Percentiles rank a stretch among this genome's conserved stretches.
Conservation (phyloP, 1,139 yeast species). For the Kazachstania sp. region DNA sequence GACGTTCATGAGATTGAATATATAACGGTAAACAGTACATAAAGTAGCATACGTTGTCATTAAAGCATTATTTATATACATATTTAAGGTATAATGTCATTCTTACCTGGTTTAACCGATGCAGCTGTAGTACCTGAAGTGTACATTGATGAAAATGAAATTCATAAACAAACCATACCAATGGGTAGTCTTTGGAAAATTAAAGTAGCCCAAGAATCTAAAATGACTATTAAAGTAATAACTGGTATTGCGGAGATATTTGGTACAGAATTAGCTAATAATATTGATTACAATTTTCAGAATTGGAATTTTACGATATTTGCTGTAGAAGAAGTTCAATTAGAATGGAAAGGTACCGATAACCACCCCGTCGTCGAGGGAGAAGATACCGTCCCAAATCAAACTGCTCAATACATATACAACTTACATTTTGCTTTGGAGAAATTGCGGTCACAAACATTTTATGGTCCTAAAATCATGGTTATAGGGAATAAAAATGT, state of each 20-base stretch:
- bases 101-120: conserved; percentile 20
- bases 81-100: conserved; percentile 9
- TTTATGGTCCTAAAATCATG: conserved; percentile 57
- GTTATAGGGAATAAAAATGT: conserved; percentile 62
- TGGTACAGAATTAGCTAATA: conserved; percentile 84
- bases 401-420: conserved; percentile 38
- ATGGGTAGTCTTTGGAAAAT: conserved; percentile 74
- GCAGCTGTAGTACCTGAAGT: conserved; percentile 7
- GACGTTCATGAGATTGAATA: too few relatives aligned
- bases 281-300: conserved; percentile 51
- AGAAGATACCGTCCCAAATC: conserved; percentile 16
- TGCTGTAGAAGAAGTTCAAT: conserved; percentile 49
- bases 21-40: too few relatives aligned
- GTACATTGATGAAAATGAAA: conserved; percentile 15
- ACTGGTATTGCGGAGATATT: conserved; percentile 78
- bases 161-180: conserved; percentile 29
- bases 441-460: conserved; percentile 39
- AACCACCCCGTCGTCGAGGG: conserved; percentile 11
- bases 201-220: conserved; percentile 56
- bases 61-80: not conserved
- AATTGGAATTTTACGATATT: conserved; percentile 53
- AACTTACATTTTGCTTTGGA: conserved; percentile 76
- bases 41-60: too few relatives aligned
- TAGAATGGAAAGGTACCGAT: conserved; percentile 37
- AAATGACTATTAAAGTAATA: conserved; percentile 47